These are phyloP conservation scores for Discostella pseudostelligera DNA, from an alignment of 108 stramenopile genomes.

Conservation along the genomic window DNA sequence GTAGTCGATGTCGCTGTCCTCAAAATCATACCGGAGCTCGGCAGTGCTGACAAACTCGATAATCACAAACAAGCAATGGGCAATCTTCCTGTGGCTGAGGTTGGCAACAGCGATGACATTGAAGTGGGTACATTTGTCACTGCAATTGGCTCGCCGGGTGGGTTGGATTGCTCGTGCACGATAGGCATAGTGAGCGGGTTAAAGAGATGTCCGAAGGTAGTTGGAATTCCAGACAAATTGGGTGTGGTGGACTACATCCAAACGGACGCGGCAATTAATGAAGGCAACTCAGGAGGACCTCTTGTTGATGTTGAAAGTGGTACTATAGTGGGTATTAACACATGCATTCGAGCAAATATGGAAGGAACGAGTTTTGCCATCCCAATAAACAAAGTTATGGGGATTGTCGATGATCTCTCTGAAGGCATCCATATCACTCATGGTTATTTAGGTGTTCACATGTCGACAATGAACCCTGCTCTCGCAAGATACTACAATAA, in stretches of 20 bases:
- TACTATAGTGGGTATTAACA: constrained; percentile 86
- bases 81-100: constrained; percentile 67
- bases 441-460: constrained; percentile 60
- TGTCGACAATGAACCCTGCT: constrained; percentile 74
- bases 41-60: constrained; percentile 11
- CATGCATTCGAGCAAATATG: constrained; percentile 88
- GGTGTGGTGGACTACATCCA: constrained; percentile 84
- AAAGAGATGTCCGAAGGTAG: constrained; percentile 76
- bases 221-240: constrained; percentile 84
- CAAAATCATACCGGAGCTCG: constrained; percentile 59
- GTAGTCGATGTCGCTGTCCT: constrained; percentile 91
- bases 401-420: constrained; percentile 69
- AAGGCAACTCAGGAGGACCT: constrained; percentile 82
- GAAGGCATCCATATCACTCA: constrained; percentile 72
- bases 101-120: constrained; percentile 77
- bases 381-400: constrained; percentile 81
- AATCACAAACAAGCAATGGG: constrained; percentile 4
- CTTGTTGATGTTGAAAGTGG: constrained; percentile 85
- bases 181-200: constrained; percentile 85
- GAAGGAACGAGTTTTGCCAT: constrained; percentile 90
- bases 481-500: constrained; percentile 57
- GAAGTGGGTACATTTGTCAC: constrained; percentile 82
- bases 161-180: constrained; percentile 89
- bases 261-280: constrained; percentile 81
- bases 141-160: constrained; percentile 76